Base-by-base conservation (phyloP, 2,329 filamentous ascomycete species). In the Rhinocladiella similis region DNA sequence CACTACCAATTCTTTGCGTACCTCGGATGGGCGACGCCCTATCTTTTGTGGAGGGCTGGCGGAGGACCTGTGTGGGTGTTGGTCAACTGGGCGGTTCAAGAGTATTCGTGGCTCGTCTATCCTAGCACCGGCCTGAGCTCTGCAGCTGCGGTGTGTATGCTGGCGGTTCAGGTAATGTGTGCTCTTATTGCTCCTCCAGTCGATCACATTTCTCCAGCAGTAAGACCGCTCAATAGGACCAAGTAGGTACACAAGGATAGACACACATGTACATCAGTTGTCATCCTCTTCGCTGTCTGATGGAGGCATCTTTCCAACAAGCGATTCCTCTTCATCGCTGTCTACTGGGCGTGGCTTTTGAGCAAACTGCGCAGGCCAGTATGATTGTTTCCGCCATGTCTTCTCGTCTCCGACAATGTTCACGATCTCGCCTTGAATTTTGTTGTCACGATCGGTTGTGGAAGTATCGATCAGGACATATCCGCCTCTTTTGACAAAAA, bases 1-100 rank as follows among this genome's bases (percentile, higher is more conserved):
- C 92, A 97, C 76, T 97, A 96, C 78, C 92, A 97, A 69, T 97
- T 97, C 78, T 97, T 91, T 73, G 85, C 90, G 45, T 96, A 95
- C 78, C 82, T 96, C 57, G 89, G 89, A 25, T 97, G 92, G 92
- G 83, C 88, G 13, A 90, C 90, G 5, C 92, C 92, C 0, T 95
- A 90, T 70, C 78, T 97, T 61, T 81, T 96, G 50, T 97, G 91
- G 91, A 84, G 84, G 67, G 84, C 86, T 53, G 86, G 87, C 1
- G 76, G 86, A 58, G 85, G 88, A 66, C 87, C 88, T 0, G 68
- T 87, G 10, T 67, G 88, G 29, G 83, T 91, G 64, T 87, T 87
- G 67, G 75, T 74, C 3, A 73, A 92, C 9, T 96, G 90, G 88
- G 81, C 79, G 2, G 79, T 83, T 57, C 92, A 97, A 73, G 92